Evolutionary conservation across 805 yeast species (phyloP), one percentile per base, ranked within the genome.

Genomic region (Yarrowia deformans): DNA sequence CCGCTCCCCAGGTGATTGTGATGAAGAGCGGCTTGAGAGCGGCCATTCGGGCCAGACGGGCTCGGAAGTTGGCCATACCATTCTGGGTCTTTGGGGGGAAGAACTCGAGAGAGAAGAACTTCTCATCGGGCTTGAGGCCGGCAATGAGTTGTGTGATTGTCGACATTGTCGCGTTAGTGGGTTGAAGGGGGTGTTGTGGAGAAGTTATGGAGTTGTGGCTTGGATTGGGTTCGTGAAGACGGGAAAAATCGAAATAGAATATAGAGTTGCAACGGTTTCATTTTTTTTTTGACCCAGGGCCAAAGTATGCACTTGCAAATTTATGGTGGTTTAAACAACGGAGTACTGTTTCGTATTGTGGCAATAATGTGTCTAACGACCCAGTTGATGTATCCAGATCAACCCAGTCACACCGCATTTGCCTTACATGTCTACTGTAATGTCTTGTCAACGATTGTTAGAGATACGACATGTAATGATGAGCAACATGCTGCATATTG

Each of bases 1-100:
- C 98, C 6, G 99, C 98, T 42, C 98, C 99, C 98, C 98, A 95
- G 0, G 99, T 95, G 14, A 95, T 90, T 3, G 97, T 91, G 68
- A 94, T 88, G 77, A 95, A 96, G 16, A 89, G 81, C 3, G 98
- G 98, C 69, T 93, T 93, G 71, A 95, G 80, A 3, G 90, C 89
- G 72, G 91, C 87, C 93, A 95, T 89, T 75, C 99, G 88, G 75
- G 87, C 87, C 79, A 95, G 86, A 79, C 99, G 89, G 37, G 93
- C 92, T 63, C 90, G 82, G 71, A 95, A 81, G 79, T 95, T 95
- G 72, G 90, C 84, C 77, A 90, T 84, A 73, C 98, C 99, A 75
- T 83, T 70, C 75, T 90, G 93, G 0, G 99, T 95, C 79, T 95
- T 93, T 32, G 99, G 99, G 8, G 99, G 99, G 81, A 95, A 95